Evolutionary conservation across 768 basidiomycete species (phyloP), one percentile per base, ranked within the genome.

Genomic region (Leccinum rimulosum): DNA sequence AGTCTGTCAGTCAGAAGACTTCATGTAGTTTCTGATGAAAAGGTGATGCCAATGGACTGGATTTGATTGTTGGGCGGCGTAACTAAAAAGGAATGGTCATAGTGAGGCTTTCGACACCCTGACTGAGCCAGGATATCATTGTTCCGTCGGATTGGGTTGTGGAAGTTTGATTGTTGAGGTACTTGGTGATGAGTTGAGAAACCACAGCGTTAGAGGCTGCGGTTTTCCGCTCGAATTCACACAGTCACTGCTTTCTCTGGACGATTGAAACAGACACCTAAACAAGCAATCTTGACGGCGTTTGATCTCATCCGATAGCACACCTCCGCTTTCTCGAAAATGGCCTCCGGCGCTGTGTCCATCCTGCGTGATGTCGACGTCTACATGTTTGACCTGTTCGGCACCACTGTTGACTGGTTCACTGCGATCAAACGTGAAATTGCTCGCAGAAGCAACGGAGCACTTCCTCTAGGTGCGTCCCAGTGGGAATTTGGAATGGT

Each of bases 121-220:
- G 68, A 57, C 79, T 86, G 15, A 91, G 80, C 89, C 89, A 91
- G 7, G 83, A 82, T 57, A 91, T 81, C 3, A 71, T 64, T 10
- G 80, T 71, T 30, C 83, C 82, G 68, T 88, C 84, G 3, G 72
- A 51, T 61, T 86, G 86, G 3, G 80, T 68, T 10, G 87, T 84
- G 19, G 85, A 83, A 17, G 64, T 70, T 22, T 83, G 81, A 27
- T 85, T 79, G 64, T 91, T 90, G 62, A 91, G 74, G 67, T 87
- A 90, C 49, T 83, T 81, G 19, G 86, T 87, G 70, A 91, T 90
- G 43, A 91, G 74, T 54, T 81, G 69, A 9, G 86, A 85, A 50
- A 89, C 73, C n/a, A 66, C 64, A 4, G 71, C 77, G 50, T 80
- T 73, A 6, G 72, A 66, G 9, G 79, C 59, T 25, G 73, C 73